Base-by-base conservation (phyloP, 306 rosid genomes). In the Carpinus viminea region DNA sequence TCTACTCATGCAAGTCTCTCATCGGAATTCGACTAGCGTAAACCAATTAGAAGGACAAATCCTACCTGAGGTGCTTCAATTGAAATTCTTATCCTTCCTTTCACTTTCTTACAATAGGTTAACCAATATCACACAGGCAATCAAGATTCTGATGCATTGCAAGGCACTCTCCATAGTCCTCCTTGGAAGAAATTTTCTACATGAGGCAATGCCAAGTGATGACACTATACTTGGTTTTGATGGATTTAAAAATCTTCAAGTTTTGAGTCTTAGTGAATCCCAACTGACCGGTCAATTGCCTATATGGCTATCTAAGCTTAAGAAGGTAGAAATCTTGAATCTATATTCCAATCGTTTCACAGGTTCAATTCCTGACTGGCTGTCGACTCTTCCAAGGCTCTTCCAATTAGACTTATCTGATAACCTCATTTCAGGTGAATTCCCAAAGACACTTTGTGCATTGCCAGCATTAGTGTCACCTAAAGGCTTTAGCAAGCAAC, bases 61-160 rank as follows among this genome's bases (percentile, higher is more conserved):
- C 70, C 11, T 5, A n/a, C 13, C 6, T 16, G 62, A 26, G 5
- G 3, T 0, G 34, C 36, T 26, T 0, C 8, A 11, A 36, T 1
- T 76, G 31, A 11, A 65, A 51, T 38, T 48, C 41, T 16, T 76
- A 12, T 76, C 54, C 47, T 76, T 76, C 41, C 73, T 76, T 24
- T 76, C 41, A 1, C 13, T 76, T 36, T 17, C 3, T n/a, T 0
- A 4, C 31, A 76, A 64, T 12, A 64, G 28, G 18, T 16, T 66
- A 18, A 66, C 34, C n/a, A 66, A 50, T 38, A 1, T 76, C 31
- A 76, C 80, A 8, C 21, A 64, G 1, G 52, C 74, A 9, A 52
- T 76, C 51, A 66, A 50, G 31, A 51, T 76, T 26, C 26, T 76
- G 8, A 50, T 2, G 65, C 9, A 24, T 0, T 36, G 46, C 64